Evolutionary conservation across 306 rosid species (phyloP).

Genomic region (Calophaca sinica): DNA sequence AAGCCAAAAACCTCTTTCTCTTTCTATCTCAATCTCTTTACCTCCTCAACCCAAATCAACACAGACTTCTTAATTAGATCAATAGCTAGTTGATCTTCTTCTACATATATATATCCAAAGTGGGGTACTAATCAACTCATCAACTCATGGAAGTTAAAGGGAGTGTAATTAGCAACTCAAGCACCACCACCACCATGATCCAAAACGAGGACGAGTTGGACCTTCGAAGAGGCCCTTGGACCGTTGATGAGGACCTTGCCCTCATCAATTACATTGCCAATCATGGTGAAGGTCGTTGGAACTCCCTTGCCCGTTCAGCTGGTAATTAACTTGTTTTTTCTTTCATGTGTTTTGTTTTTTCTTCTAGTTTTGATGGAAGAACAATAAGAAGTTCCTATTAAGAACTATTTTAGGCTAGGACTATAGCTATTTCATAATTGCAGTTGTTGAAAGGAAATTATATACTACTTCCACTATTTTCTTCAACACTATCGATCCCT

Average conservation of each 20-base stretch:
- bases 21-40: conserved; percentile 37
- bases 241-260: conserved; percentile 80
- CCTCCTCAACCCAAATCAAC: conserved; percentile 30
- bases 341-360: background rate
- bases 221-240: conserved; percentile 92
- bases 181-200: conserved; percentile 7
- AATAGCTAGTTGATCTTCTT: conserved; percentile 11
- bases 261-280: conserved; percentile 90
- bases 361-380: background rate
- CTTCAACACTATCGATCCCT: conserved; percentile 3
- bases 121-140: background rate
- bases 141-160: conserved; percentile 64
- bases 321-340: conserved; percentile 25
- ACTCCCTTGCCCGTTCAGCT: conserved; percentile 83
- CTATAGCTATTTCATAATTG: conserved; percentile 37
- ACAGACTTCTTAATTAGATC: conserved; percentile 4
- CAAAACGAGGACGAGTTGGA: conserved; percentile 62
- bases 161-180: conserved; percentile 39
- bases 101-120: conserved; percentile 1
- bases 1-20: conserved; percentile 50
- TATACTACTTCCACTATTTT: conserved; percentile 25
- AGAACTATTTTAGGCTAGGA: background rate
- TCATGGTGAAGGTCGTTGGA: conserved; percentile 97
- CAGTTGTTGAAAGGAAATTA: conserved; percentile 8
- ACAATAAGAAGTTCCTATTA: background rate